Conservation (phyloP, 1,284 basidiomycete genomes). For the Leccinum subrobustum region DNA sequence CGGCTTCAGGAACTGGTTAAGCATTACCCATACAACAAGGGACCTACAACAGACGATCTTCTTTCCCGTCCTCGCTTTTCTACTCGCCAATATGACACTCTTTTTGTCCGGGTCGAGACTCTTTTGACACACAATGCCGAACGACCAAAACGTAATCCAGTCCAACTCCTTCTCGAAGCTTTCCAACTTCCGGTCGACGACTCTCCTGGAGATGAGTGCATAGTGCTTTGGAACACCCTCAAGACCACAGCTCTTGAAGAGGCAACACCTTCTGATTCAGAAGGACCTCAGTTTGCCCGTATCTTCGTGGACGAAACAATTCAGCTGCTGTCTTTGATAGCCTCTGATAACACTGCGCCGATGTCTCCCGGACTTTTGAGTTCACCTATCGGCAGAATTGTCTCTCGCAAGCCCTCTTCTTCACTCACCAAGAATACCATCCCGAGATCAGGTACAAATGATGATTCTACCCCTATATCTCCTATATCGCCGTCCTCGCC, state of each 20-base stretch:
- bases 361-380: constrained; percentile 22
- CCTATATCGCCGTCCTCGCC: constrained; percentile 26
- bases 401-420: constrained; percentile 24
- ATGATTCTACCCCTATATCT: constrained; percentile 17
- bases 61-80: constrained; percentile 62
- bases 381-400: constrained; percentile 20
- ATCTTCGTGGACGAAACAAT: constrained; percentile 70
- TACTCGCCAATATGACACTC: constrained; percentile 57
- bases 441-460: not conserved
- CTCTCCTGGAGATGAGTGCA: constrained; percentile 36
- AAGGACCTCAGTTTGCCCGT: constrained; percentile 38
- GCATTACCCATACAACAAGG: constrained; percentile 59
- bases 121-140: constrained; percentile 39
- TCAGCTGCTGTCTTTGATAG: constrained; percentile 37
- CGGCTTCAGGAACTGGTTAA: constrained; percentile 68
- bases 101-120: constrained; percentile 63
- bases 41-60: constrained; percentile 41
- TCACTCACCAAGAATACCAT: constrained; percentile 12
- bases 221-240: constrained; percentile 53
- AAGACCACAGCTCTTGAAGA: constrained; percentile 39
- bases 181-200: constrained; percentile 44
- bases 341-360: constrained; percentile 14
- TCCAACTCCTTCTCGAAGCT: constrained; percentile 60
- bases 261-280: constrained; percentile 6
- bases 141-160: constrained; percentile 50